Evolutionary conservation across 352 stramenopile species (phyloP), one percentile per base, ranked within the genome.

Genomic region (Phytophthora sansomeana): DNA sequence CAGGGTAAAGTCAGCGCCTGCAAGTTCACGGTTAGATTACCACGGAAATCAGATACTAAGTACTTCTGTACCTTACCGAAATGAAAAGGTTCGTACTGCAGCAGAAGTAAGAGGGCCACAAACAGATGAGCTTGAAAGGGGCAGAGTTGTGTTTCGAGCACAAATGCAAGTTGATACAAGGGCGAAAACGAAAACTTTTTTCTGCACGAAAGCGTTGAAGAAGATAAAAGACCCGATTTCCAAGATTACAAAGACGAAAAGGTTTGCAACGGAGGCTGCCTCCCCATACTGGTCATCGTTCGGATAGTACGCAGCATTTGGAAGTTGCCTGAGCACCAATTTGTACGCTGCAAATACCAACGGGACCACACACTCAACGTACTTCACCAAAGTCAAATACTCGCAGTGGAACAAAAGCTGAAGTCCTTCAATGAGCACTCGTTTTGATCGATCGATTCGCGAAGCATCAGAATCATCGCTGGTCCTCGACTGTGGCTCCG

Each of bases 111-210:
- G 14, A 47, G 2, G 7, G 16, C 39, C 4, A 52, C 11, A 17
- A 61, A 67, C 0, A 67, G 21, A 9, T 35, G 10, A 8, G 13
- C 30, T 46, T 66, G 62, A n/a, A n/a, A n/a, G n/a, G n/a, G n/a
- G n/a, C n/a, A n/a, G n/a, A n/a, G n/a, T n/a, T 78, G 63, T 0
- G 28, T 74, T 54, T 81, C 70, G 5, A 82, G 46, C 30, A 82
- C 71, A 43, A 82, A 80, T 3, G 61, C 74, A 4, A 82, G 41
- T 29, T 67, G 48, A 50, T 7, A 59, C 52, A 38, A n/a, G n/a
- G n/a, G n/a, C n/a, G n/a, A n/a, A n/a, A n/a, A n/a, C n/a, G n/a
- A n/a, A n/a, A n/a, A n/a, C n/a, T n/a, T n/a, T n/a, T n/a, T n/a
- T n/a, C n/a, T n/a, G n/a, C n/a, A n/a, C n/a, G n/a, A n/a, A n/a